Evolutionary conservation across 176 grass and related monocot species (phyloP).

Genomic region (Carex myosuroides): DNA sequence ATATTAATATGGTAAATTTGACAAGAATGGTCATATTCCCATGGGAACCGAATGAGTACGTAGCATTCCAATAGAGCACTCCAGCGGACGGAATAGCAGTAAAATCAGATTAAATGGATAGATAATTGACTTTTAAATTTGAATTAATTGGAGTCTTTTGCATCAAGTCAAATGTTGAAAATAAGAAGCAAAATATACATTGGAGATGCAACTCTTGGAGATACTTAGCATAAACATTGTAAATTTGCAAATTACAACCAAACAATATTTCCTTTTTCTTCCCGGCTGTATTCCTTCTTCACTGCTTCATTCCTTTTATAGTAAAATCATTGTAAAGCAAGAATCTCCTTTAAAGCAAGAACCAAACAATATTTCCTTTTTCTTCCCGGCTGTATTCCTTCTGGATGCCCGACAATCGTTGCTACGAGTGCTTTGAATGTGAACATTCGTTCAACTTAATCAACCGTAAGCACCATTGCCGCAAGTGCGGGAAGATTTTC

Average conservation of each 20-base stretch:
- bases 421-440: constrained; percentile 77
- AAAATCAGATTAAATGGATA: not conserved
- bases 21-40: not conserved
- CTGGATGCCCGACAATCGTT: constrained; percentile 97
- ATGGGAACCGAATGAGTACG: not conserved
- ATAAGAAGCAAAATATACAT: too few relatives aligned
- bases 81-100: not conserved
- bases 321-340: too few relatives aligned
- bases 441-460: constrained; percentile 79
- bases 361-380: too few relatives aligned
- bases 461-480: constrained; percentile 91
- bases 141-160: not conserved
- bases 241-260: too few relatives aligned
- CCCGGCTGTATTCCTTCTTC: too few relatives aligned
- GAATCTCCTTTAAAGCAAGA: too few relatives aligned
- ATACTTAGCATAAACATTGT: too few relatives aligned
- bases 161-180: not conserved
- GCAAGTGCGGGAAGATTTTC: constrained; percentile 85
- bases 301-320: too few relatives aligned
- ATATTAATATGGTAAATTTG: not conserved
- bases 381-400: too few relatives aligned
- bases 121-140: not conserved
- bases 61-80: not conserved
- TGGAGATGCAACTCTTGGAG: too few relatives aligned
- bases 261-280: too few relatives aligned